phyloP scores from a whole-genome alignment of 1,284 basidiomycete genomes.

The Microbotryum intermedium region DNA sequence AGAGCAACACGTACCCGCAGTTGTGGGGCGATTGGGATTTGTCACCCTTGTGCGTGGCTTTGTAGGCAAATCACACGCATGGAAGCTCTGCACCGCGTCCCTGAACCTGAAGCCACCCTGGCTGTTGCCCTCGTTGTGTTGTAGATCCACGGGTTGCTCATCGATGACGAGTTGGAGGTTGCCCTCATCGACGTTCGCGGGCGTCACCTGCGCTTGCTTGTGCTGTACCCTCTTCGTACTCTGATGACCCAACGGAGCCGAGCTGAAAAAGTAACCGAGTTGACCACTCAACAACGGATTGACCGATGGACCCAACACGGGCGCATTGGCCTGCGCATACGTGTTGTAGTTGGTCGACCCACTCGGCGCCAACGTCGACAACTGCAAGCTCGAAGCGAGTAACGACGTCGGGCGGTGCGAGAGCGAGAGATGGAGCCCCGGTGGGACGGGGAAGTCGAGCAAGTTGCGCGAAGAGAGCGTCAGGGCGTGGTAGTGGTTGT shows the following conservation, averaged over 20 bases:
- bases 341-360: conserved; percentile 26
- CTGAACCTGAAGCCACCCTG: conserved; percentile 72
- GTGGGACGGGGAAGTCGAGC: conserved; percentile 38
- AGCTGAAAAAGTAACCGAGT: conserved; percentile 67
- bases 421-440: conserved; percentile 36
- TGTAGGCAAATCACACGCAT: conserved; percentile 66
- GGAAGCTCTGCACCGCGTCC: conserved; percentile 76
- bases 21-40: not conserved
- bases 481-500: conserved; percentile 86
- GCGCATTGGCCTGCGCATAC: conserved; percentile 18
- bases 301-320: conserved; percentile 33
- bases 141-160: conserved; percentile 23
- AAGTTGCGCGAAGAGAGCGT: conserved; percentile 61
- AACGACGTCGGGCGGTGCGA: conserved; percentile 31
- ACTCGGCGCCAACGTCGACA: conserved; percentile 27
- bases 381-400: conserved; percentile 33
- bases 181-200: too few species aligned
- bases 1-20: not conserved
- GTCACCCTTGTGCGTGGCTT: conserved; percentile 45
- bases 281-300: conserved; percentile 33
- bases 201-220: conserved; percentile 70
- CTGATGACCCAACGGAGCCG: conserved; percentile 10
- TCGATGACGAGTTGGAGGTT: conserved; percentile 48
- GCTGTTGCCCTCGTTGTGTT: conserved; percentile 41
- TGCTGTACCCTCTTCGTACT: conserved; percentile 52